Percentiles rank a stretch among this genome's conserved stretches.
These are phyloP conservation scores for Thuidium tamariscinum DNA, from an alignment of 225 moss, liverwort and hornwort species.

Conservation along the genomic window DNA sequence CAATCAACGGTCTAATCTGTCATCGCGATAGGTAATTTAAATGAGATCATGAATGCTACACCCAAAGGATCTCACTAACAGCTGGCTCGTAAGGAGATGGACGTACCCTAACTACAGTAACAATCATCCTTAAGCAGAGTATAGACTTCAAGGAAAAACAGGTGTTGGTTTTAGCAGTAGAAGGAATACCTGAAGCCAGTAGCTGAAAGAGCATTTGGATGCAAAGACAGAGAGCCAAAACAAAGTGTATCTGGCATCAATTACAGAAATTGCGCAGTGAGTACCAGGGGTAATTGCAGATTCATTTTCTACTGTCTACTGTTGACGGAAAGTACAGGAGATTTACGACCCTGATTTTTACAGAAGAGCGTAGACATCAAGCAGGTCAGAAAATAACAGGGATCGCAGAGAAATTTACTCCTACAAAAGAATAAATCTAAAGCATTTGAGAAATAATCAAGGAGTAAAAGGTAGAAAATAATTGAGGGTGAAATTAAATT, in stretches of 20 bases:
- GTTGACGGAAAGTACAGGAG: not conserved
- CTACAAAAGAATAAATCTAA: not conserved
- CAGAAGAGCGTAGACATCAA: not conserved
- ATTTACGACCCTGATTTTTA: not conserved
- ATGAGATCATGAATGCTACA: not conserved
- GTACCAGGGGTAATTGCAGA: not conserved
- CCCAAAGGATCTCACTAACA: not conserved
- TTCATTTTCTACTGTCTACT: not conserved
- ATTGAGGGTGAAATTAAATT: not conserved
- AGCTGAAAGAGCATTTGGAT: constrained; percentile 87
- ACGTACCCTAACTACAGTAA: not conserved
- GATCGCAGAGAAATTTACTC: not conserved
- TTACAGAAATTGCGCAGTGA: not conserved
- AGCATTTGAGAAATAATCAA: not conserved
- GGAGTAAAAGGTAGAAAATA: not conserved
- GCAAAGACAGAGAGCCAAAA: constrained; percentile 79
- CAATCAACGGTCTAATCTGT: constrained; percentile 82
- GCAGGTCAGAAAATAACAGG: not conserved
- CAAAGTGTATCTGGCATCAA: constrained; percentile 59
- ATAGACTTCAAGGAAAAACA: not conserved
- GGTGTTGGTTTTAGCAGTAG: not conserved
- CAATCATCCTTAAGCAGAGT: not conserved
- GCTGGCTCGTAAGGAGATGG: not conserved
- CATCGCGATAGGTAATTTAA: not conserved
- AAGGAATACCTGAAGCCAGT: constrained; percentile 76